Evolutionary conservation across 1,284 basidiomycete species (phyloP), one percentile per base, ranked within the genome.

Genomic region (Melampsora americana): DNA sequence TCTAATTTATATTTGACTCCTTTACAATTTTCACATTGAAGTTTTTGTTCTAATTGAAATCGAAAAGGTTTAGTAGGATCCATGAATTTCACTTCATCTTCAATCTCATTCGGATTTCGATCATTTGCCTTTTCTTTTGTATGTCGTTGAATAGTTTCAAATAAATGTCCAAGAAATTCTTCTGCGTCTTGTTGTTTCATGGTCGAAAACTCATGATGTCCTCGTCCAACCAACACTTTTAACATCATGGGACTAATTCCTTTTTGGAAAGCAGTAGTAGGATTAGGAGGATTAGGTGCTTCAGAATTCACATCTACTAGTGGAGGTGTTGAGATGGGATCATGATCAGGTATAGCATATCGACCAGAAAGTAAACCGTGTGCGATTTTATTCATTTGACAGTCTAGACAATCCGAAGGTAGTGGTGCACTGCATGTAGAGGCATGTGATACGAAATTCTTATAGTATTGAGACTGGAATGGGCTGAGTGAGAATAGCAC

Each of bases 181-280:
- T 97, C 94, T 0, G 95, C 89, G 81, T 99, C 95, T 83, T 99
- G 95, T 83, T 99, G 95, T 61, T 89, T 87, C 95, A 98, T 98
- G 23, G 94, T 98, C 42, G 92, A 87, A 81, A 99, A 99, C 84
- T 98, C 95, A 68, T 89, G 88, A 81, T 99, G 95, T 0, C 93
- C 93, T 80, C 91, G 92, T 2, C 95, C 95, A 48, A 98, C 88
- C 18, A 98, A 87, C 0, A 89, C 85, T 83, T 98, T 98, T 86
- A 98, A 94, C 81, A 89, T 89, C 1, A 86, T 86, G 0, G 95
- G 96, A 50, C 88, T 87, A 69, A 99, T 84, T 0, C 95, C 95
- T 35, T 88, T 89, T 82, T 98, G 95, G 86, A 95, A 97, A 20
- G 16, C 23, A 20, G 14, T 42, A 69, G 32, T 6, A 44, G 79